A percentile compares a stretch with the other conserved stretches of the same genome.
Evolutionary conservation across 192 early-diverging fungal genomes (phyloP).

Genomic region (Backusella macrospora): DNA sequence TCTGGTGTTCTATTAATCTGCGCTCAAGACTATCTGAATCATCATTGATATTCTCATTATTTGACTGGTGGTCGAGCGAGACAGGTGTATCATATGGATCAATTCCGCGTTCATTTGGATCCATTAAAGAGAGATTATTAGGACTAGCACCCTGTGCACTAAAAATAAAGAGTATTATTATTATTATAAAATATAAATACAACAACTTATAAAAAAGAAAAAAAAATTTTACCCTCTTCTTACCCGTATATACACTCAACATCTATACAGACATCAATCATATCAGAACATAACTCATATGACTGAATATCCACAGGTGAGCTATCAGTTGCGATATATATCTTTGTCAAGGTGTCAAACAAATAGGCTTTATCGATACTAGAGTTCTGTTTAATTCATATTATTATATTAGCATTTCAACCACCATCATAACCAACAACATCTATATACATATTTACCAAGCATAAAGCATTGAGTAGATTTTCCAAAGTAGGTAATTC

Average conservation of each 20-base stretch:
- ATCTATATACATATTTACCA: slow-evolving; percentile 57
- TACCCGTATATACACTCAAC: slow-evolving; percentile 78
- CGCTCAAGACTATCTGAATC: slow-evolving; percentile 17
- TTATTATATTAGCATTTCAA: background rate
- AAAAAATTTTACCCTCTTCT: background rate
- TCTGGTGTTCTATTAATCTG: slow-evolving; percentile 12
- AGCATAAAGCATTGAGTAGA: slow-evolving; percentile 89
- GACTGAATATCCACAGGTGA: slow-evolving; percentile 88
- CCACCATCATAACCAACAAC: background rate
- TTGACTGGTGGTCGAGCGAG: slow-evolving; percentile 4
- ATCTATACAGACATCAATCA: slow-evolving; percentile 92
- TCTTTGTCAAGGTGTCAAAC: slow-evolving; percentile 86
- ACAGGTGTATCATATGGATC: slow-evolving; percentile 16
- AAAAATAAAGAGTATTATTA: background rate
- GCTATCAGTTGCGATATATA: slow-evolving; percentile 94
- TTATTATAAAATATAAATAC: background rate
- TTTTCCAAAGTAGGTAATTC: slow-evolving; percentile 86
- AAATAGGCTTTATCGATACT: slow-evolving; percentile 96
- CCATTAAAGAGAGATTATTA: slow-evolving; percentile 12
- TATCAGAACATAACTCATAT: slow-evolving; percentile 93
- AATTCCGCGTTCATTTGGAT: background rate
- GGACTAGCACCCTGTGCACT: slow-evolving; percentile 18
- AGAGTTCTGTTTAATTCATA: slow-evolving; percentile 65
- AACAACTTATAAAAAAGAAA: background rate
- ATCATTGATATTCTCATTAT: background rate